Percentiles rank a stretch among this genome's conserved stretches.
Evolutionary conservation across 83 land plant species (phyloP).

Genomic region (Diphasiastrum complanatum): DNA sequence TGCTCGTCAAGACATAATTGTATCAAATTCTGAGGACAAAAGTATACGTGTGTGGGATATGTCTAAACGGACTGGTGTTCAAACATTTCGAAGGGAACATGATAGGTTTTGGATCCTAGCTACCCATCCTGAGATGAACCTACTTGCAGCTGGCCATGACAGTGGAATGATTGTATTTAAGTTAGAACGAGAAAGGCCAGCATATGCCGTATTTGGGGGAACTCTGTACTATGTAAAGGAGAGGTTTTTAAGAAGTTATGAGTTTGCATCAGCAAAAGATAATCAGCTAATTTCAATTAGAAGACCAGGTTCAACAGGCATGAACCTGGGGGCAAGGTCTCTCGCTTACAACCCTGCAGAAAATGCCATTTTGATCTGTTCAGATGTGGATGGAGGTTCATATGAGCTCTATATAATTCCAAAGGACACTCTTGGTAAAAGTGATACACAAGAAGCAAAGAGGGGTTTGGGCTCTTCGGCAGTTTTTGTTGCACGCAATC

Average conservation of each 20-base stretch:
- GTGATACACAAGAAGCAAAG: too few relatives aligned
- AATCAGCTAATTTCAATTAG: constrained; percentile 4
- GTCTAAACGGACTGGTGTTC: constrained; percentile 1
- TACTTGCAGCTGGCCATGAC: constrained; percentile 15
- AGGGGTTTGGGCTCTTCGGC: neutral
- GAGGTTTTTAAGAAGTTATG: constrained; percentile 8
- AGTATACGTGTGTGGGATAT: too few relatives aligned
- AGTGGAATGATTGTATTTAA: constrained; percentile 3
- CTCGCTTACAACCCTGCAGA: constrained; percentile 4
- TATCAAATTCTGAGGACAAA: too few relatives aligned
- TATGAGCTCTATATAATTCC: constrained; percentile 10
- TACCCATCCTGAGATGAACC: too few relatives aligned
- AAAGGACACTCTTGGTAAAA: constrained; percentile 4
- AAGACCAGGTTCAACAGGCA: neutral
- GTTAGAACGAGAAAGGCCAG: neutral
- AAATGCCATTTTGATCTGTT: constrained; percentile 6
- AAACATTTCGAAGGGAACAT: constrained; percentile 9
- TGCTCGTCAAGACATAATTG: constrained; percentile 12
- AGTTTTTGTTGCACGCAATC: constrained; percentile 2
- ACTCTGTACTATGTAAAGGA: constrained; percentile 7
- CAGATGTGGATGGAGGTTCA: constrained; percentile 1
- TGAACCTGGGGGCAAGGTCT: constrained; percentile 7
- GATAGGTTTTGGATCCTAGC: constrained; percentile 14
- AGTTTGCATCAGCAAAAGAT: constrained; percentile 4
- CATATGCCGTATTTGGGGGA: too few relatives aligned